Evolutionary conservation across 1,139 yeast genomes (phyloP), one percentile per base, ranked within the genome.

Genomic region (Blastobotrys proliferans): DNA sequence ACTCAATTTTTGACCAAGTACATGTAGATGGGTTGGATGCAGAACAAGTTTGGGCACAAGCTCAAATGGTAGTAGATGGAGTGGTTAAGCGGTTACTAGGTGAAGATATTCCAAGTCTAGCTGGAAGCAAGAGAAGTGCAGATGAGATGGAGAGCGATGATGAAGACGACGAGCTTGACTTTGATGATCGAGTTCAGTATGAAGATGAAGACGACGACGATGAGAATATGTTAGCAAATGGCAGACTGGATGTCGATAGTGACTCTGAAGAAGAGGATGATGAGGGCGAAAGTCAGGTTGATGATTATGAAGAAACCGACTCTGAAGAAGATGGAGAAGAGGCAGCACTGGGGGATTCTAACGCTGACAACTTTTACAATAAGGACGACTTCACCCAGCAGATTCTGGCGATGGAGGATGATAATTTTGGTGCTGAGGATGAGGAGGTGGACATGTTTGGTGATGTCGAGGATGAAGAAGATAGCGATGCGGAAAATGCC

Each of bases 21-120:
- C 80, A 82, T 54, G 73, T 84, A 20, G 94, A 87, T 43, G 97
- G 97, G 1, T 70, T 92, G 46, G 96, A 86, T 61, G 81, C 95
- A 13, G 77, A 83, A 33, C 97, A 92, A 61, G 90, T 92, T 0
- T 92, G 90, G 86, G 95, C 94, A 43, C 97, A 92, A 63, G 81
- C 87, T 2, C 86, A 83, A 63, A 75, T 92, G 69, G 82, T 92
- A 22, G 70, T 87, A 35, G 92, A 83, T 46, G 81, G 80, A 3
- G 79, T 80, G 19, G 77, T 78, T 35, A 84, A 78, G 36, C 70
- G 71, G 44, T 66, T 84, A 42, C 56, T 81, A 62, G 54, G 56
- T 42, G 57, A 54, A 19, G 58, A 54, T 16, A 50, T 58, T 16
- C 57, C 56, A 14, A 14, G 43, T 22, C 30, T 45, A 13, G 44